A percentile compares a stretch with the other conserved stretches of the same genome.
Conservation (phyloP, 2,329 filamentous ascomycete species). For the Fusarium newnesense region DNA sequence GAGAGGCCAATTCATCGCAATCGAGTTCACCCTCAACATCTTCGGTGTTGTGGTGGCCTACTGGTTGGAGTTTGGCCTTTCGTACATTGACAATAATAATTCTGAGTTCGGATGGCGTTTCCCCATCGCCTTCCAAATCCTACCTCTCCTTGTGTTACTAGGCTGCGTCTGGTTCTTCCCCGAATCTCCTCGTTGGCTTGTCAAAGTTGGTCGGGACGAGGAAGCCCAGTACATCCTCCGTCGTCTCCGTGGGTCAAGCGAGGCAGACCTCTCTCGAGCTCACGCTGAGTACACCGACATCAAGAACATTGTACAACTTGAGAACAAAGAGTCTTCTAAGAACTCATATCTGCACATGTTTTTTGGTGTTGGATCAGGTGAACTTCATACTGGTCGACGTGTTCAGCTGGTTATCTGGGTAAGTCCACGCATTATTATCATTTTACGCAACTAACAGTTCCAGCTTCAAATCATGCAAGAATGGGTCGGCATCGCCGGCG, state of each 20-base stretch:
- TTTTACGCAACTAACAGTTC: fast-evolving
- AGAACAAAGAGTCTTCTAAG: constrained; percentile 67
- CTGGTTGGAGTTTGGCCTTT: constrained; percentile 69
- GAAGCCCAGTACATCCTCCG: constrained; percentile 74
- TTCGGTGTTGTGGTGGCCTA: constrained; percentile 58
- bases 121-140: constrained; percentile 75
- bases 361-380: constrained; percentile 71
- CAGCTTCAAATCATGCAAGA: constrained; percentile 36
- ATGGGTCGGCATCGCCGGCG: constrained; percentile 67
- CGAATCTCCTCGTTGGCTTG: constrained; percentile 74
- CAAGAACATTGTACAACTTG: constrained; percentile 58
- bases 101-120: constrained; percentile 74
- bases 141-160: constrained; percentile 69
- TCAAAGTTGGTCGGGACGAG: constrained; percentile 72
- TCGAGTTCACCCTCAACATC: constrained; percentile 61
- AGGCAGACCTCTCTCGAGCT: constrained; percentile 62
- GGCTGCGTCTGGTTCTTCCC: constrained; percentile 72
- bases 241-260: constrained; percentile 69
- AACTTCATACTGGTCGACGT: constrained; percentile 73
- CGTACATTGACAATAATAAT: constrained; percentile 67
- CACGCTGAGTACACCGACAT: constrained; percentile 77
- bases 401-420: constrained; percentile 78
- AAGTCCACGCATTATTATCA: fast-evolving
- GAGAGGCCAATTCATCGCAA: constrained; percentile 74
- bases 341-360: constrained; percentile 74